Evolutionary conservation across 352 stramenopile genomes (phyloP).

Genomic region (Pythium dissimile): DNA sequence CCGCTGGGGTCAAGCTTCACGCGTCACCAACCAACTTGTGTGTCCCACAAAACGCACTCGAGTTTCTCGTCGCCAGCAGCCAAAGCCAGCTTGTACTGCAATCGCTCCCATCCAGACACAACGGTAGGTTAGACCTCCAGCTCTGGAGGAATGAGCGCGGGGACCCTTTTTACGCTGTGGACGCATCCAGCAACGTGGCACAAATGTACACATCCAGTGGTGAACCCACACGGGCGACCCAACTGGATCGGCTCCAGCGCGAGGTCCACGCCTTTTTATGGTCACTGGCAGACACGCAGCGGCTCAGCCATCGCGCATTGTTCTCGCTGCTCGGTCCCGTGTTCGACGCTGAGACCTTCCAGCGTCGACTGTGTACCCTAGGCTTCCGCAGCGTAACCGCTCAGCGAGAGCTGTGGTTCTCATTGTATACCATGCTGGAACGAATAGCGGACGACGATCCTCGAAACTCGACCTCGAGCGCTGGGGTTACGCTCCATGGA

Average conservation of each 20-base stretch:
- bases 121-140: too few relatives aligned
- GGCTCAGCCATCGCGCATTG: not conserved
- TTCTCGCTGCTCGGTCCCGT: not conserved
- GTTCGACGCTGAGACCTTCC: not conserved
- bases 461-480: too few relatives aligned
- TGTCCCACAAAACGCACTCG: conserved; percentile 1
- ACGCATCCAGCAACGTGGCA: not conserved
- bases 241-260: not conserved
- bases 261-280: conserved; percentile 12
- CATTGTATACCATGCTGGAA: conserved; percentile 2
- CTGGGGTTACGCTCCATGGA: not conserved
- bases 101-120: not conserved
- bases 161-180: conserved; percentile 7
- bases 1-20: too few relatives aligned
- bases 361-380: not conserved
- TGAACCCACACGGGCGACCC: not conserved
- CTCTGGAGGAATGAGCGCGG: conserved; percentile 6
- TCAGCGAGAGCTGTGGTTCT: conserved; percentile 7
- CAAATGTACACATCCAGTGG: not conserved
- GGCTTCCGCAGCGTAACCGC: not conserved
- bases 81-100: not conserved
- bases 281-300: not conserved
- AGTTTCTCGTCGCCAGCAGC: conserved; percentile 10
- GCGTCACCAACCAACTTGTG: not conserved
- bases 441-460: not conserved